phyloP scores from a whole-genome alignment of 176 grass and related monocot genomes.

The Oryza glaberrima region DNA sequence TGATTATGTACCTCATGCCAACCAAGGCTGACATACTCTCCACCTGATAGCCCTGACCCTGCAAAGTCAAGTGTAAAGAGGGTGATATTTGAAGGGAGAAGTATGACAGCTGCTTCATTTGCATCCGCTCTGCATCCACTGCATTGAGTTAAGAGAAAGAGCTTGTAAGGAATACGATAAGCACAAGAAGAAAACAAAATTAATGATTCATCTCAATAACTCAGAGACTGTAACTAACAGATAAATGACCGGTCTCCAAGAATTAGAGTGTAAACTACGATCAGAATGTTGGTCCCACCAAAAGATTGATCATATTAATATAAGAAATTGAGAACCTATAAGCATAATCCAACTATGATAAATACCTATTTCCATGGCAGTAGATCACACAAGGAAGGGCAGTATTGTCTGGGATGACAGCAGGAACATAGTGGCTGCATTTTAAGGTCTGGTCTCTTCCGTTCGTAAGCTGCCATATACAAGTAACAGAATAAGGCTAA shows the following conservation, averaged over 20 bases:
- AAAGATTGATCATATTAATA: conserved; percentile 3
- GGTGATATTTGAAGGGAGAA: conserved; percentile 98
- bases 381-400: conserved; percentile 97
- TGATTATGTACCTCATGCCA: conserved; percentile 85
- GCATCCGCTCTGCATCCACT: conserved; percentile 99
- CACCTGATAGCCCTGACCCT: conserved; percentile 88
- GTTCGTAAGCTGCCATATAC: conserved; percentile 76
- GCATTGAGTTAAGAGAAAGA: conserved; percentile 46
- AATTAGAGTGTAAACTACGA: background rate
- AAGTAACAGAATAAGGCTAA: conserved; percentile 41
- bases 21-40: conserved; percentile 98
- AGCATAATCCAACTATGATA: background rate
- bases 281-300: background rate
- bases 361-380: conserved; percentile 97
- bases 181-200: conserved; percentile 14
- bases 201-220: conserved; percentile 22
- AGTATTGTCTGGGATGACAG: conserved; percentile 67
- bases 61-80: conserved; percentile 98
- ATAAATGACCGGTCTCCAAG: conserved; percentile 2
- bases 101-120: conserved; percentile 97
- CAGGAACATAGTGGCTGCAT: conserved; percentile 99
- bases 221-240: conserved; percentile 9
- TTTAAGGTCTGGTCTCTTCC: conserved; percentile 85
- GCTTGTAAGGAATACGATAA: background rate
- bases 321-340: conserved; percentile 20